Evolutionary conservation across 768 basidiomycete species (phyloP).

Genomic region (Cystobasidium onofrii): DNA sequence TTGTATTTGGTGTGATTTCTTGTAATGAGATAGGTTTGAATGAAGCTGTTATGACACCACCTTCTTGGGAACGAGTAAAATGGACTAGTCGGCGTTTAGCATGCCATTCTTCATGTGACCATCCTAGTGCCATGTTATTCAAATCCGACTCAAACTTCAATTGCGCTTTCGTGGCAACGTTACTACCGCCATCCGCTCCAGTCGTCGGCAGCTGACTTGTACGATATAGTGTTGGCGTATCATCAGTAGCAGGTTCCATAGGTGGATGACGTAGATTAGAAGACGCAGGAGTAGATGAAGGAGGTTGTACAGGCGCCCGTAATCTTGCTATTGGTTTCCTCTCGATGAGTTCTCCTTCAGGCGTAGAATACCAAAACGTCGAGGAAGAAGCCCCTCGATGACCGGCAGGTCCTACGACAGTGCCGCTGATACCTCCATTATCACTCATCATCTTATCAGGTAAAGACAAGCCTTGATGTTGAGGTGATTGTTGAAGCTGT

Average conservation of each 20-base stretch:
- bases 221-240: slow-evolving; percentile 5
- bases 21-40: slow-evolving; percentile 67
- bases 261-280: slow-evolving; percentile 30
- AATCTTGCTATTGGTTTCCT: slow-evolving; percentile 24
- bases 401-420: neutral
- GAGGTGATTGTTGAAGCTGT: neutral
- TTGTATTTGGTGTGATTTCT: slow-evolving; percentile 63
- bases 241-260: neutral
- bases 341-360: slow-evolving; percentile 2
- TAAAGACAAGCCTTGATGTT: no score
- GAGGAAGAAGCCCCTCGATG: neutral
- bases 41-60: slow-evolving; percentile 64
- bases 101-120: slow-evolving; percentile 56
- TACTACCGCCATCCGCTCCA: neutral
- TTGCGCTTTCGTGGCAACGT: slow-evolving; percentile 40
- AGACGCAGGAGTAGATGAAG: slow-evolving; percentile 17
- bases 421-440: neutral
- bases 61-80: slow-evolving; percentile 70
- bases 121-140: slow-evolving; percentile 48
- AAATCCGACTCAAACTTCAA: slow-evolving; percentile 47
- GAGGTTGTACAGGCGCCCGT: neutral
- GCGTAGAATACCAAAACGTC: slow-evolving; percentile 4
- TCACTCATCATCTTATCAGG: neutral
- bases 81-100: slow-evolving; percentile 75
- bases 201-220: slow-evolving; percentile 17